A percentile compares a stretch with the other conserved stretches of the same genome.
These are phyloP conservation scores for Auricularia cornea DNA, from an alignment of 768 basidiomycete genomes.

Conservation along the genomic window DNA sequence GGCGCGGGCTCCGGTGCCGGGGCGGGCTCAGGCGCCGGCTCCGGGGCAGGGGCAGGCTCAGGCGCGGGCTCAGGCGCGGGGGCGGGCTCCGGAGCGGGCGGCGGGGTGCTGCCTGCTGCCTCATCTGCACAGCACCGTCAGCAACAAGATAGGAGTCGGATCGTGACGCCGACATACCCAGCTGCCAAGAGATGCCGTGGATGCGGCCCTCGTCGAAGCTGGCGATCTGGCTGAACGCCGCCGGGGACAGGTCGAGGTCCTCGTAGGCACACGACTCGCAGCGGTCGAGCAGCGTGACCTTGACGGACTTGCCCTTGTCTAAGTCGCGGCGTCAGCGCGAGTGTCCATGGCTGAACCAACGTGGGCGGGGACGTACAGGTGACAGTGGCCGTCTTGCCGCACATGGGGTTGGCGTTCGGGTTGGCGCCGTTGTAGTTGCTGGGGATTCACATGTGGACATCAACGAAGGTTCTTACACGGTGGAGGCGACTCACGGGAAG, in stretches of 20 bases:
- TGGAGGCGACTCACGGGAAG: conserved; percentile 47
- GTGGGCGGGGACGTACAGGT: conserved; percentile 39
- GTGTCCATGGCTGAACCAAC: conserved; percentile 1
- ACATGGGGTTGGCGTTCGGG: conserved; percentile 73
- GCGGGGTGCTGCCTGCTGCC: neutral
- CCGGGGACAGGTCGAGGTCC: conserved; percentile 53
- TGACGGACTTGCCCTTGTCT: conserved; percentile 46
- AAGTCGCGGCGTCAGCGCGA: conserved; percentile 6
- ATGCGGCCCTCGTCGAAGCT: neutral
- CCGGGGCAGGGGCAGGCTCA: neutral
- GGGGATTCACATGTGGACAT: conserved; percentile 22
- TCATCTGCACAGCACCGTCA: no score
- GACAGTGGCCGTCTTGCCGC: conserved; percentile 37
- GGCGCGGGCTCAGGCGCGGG: neutral
- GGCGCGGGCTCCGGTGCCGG: neutral
- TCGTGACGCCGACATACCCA: neutral
- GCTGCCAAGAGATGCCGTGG: neutral
- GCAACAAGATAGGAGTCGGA: neutral
- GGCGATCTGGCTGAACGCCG: conserved; percentile 47
- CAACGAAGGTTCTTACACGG: no score
- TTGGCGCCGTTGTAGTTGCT: conserved; percentile 43
- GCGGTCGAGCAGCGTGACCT: conserved; percentile 50
- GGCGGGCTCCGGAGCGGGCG: neutral
- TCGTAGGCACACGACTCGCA: conserved; percentile 45
- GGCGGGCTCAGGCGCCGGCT: neutral